Conservation (phyloP, 2,329 filamentous ascomycete species). For the Zarea fungicola region DNA sequence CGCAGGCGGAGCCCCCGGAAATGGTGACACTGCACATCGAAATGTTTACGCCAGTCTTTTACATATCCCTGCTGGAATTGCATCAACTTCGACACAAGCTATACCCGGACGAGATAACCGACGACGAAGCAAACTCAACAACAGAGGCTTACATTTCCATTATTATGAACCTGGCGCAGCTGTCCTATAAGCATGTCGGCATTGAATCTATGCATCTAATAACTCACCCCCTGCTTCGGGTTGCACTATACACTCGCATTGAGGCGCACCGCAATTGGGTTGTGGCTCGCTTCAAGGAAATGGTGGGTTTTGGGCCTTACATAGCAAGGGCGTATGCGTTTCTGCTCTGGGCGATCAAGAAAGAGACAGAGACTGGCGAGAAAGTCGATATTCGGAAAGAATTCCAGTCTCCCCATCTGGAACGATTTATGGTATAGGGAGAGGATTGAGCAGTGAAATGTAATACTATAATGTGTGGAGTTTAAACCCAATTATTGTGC, state of each 20-base stretch:
- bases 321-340: slow-evolving; percentile 26
- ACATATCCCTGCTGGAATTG: slow-evolving; percentile 28
- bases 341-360: slow-evolving; percentile 14
- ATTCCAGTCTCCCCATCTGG: neutral
- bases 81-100: slow-evolving; percentile 12
- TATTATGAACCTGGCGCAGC: slow-evolving; percentile 29
- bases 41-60: slow-evolving; percentile 29
- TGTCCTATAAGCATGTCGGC: slow-evolving; percentile 28
- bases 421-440: slow-evolving; percentile 7
- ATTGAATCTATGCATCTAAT: slow-evolving; percentile 27
- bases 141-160: slow-evolving; percentile 5
- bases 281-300: slow-evolving; percentile 24
- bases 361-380: neutral
- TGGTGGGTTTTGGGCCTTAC: slow-evolving; percentile 28
- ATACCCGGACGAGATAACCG: neutral
- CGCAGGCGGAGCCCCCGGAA: slow-evolving; percentile 22
- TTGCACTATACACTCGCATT: slow-evolving; percentile 29
- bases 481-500: no score
- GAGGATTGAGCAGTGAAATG: no score
- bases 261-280: slow-evolving; percentile 29
- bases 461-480: no score
- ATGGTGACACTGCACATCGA: slow-evolving; percentile 30
- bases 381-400: slow-evolving; percentile 2
- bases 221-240: slow-evolving; percentile 31
- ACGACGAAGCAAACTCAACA: neutral